Base-by-base conservation (phyloP, 768 basidiomycete species). In the Astraeus odoratus region DNA sequence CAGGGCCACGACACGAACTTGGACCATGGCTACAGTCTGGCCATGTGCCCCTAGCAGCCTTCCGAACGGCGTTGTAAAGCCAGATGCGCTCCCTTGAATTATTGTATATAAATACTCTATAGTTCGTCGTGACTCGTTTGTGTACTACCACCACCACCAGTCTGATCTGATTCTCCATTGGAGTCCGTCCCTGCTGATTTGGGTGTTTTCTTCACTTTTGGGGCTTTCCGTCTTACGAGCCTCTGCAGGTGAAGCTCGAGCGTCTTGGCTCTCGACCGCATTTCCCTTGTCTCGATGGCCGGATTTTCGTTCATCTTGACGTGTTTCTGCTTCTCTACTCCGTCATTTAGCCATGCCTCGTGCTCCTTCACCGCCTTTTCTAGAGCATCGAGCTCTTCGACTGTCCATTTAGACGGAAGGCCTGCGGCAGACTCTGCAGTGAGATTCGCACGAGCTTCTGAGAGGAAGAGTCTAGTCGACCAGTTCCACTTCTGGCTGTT, bases 401-500 rank as follows among this genome's bases (percentile, higher is more conserved):
- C 60, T 1, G 92, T 93, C 80, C 86, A 96, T 59, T 86, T 88
- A 0, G 84, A 81, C 0, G 79, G 80, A 6, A 80, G 64, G 4
- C 74, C 82, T 0, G 71, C 73, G 8, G 73, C 71, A 12, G 72
- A 66, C 52, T 87, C 86, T 3, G 67, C 65, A 2, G 88, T 88
- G 35, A 86, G 66, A 63, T 95, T 94, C 46, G 72, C 60, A 5
- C 73, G 72, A 19, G 94, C 93, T 43, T 91, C 86, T 1, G 73
- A 67, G 23, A 96, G 74, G 83, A 98, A 99, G n/a, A 87, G 63
- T 13, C 74, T 82, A 47, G 80, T 86, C 65, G 75, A 83, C 87
- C 79, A 99, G 67, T 81, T 91, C 86, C 80, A 85, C 78, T 80
- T 84, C 60, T 88, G 86, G 47, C 78, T 81, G 66, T 76, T 83